These are phyloP conservation scores for Paramecium tetraurelia DNA, from an alignment of 73 alveolate genomes.

Conservation along the genomic window DNA sequence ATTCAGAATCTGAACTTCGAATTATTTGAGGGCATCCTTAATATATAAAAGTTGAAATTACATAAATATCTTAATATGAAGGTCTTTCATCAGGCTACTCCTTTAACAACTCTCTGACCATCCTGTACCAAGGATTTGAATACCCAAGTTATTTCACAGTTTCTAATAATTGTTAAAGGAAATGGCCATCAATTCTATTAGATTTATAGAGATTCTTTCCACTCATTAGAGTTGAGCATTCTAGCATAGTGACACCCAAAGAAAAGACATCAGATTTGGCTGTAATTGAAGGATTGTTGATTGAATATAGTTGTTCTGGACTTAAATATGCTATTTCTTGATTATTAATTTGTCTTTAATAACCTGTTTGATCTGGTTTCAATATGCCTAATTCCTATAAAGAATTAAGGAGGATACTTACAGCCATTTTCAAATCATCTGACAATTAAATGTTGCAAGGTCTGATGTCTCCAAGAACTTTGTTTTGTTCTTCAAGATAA, in stretches of 20 bases:
- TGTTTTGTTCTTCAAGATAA: background rate
- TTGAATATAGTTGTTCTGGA: background rate
- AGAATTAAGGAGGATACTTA: background rate
- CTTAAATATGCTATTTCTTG: background rate
- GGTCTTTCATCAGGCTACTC: constrained; percentile 45
- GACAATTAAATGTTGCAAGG: constrained; percentile 19
- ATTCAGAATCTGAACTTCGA: background rate
- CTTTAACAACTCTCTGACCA: constrained; percentile 23
- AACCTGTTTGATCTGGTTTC: constrained; percentile 29
- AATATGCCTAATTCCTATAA: background rate
- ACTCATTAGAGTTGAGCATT: background rate
- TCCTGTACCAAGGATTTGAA: background rate
- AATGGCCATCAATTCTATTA: background rate
- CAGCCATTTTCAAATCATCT: constrained; percentile 26
- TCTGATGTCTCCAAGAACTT: constrained; percentile 20
- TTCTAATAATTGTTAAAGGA: background rate
- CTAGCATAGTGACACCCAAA: background rate
- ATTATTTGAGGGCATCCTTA: constrained; percentile 30
- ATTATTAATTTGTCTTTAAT: background rate
- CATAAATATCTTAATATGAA: constrained; percentile 4
- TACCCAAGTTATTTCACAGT: background rate
- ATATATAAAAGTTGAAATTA: background rate
- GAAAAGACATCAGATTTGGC: background rate
- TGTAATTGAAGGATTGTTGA: background rate
- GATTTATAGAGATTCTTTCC: background rate